Conservation (phyloP, 2,329 filamentous ascomycete species). For the Xylariaceae sp. region DNA sequence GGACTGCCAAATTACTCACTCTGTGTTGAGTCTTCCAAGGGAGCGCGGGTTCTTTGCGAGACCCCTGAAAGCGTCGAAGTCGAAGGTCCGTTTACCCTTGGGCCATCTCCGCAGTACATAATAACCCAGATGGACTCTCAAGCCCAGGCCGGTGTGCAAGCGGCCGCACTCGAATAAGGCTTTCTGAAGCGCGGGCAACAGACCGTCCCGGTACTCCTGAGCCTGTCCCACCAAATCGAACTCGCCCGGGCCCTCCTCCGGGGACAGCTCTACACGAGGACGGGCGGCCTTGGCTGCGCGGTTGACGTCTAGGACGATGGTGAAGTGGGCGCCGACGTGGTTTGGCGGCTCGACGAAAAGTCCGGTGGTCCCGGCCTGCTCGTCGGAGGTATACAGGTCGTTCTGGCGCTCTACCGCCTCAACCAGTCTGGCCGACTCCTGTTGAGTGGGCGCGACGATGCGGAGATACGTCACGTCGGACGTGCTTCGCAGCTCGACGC, state of each 20-base stretch:
- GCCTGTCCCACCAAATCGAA: not conserved
- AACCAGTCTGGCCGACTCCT: constrained; percentile 9
- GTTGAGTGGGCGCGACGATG: constrained; percentile 8
- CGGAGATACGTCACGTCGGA: constrained; percentile 8
- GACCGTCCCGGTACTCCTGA: constrained; percentile 6
- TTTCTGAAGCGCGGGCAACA: constrained; percentile 8
- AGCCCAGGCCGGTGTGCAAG: constrained; percentile 8
- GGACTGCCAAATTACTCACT: no score
- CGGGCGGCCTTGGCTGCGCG: constrained; percentile 4
- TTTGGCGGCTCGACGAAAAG: constrained; percentile 19
- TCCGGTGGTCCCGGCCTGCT: not conserved
- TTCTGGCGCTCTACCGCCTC: constrained; percentile 9
- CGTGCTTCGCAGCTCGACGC: constrained; percentile 7
- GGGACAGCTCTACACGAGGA: constrained; percentile 6
- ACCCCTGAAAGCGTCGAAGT: constrained; percentile 11
- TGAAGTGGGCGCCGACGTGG: constrained; percentile 2
- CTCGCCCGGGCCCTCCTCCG: not conserved
- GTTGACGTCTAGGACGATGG: constrained; percentile 9
- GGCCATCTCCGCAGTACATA: constrained; percentile 12
- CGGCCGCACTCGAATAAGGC: constrained; percentile 13
- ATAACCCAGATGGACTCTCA: constrained; percentile 13
- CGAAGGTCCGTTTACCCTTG: constrained; percentile 5
- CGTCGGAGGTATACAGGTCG: constrained; percentile 6
- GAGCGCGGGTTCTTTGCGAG: constrained; percentile 17
- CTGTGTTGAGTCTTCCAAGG: constrained; percentile 6